phyloP scores from a whole-genome alignment of 805 yeast species.

The Soucietia sequanensis region DNA sequence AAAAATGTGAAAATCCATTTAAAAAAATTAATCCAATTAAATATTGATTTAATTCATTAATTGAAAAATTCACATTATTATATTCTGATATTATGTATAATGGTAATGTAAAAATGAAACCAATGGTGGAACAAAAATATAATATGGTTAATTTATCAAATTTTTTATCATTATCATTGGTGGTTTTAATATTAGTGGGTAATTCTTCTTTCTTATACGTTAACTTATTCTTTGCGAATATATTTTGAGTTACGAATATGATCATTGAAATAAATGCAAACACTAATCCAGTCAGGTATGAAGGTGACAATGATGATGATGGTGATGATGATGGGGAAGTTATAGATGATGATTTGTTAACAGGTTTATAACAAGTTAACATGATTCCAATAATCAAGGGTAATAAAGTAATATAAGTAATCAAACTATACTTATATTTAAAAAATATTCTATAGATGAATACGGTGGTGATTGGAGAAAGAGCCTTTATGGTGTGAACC shows the following conservation, averaged over 20 bases:
- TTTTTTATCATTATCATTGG: slow-evolving; percentile 30
- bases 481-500: slow-evolving; percentile 91
- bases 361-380: slow-evolving; percentile 61
- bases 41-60: slow-evolving; percentile 28
- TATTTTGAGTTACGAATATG: slow-evolving; percentile 75
- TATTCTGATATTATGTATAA: slow-evolving; percentile 60
- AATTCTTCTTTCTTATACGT: slow-evolving; percentile 41
- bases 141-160: slow-evolving; percentile 70
- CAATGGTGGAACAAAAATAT: slow-evolving; percentile 68
- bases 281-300: slow-evolving; percentile 38
- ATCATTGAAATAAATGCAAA: slow-evolving; percentile 57
- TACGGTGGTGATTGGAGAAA: slow-evolving; percentile 88
- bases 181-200: slow-evolving; percentile 19
- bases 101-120: slow-evolving; percentile 66
- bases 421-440: slow-evolving; percentile 51
- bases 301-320: slow-evolving; percentile 9
- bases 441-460: slow-evolving; percentile 67
- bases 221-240: slow-evolving; percentile 72
- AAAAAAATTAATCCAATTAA: slow-evolving; percentile 43
- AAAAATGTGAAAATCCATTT: slow-evolving; percentile 71
- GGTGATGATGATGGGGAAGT: too few relatives aligned
- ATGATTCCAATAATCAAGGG: slow-evolving; percentile 86
- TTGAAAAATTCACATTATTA: slow-evolving; percentile 22
- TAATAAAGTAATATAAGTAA: slow-evolving; percentile 74
- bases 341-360: too few relatives aligned